Percentiles rank a stretch among this genome's conserved stretches.
These are phyloP conservation scores for Bromus sterilis DNA, from an alignment of 176 grass and related monocot species.

Conservation along the genomic window DNA sequence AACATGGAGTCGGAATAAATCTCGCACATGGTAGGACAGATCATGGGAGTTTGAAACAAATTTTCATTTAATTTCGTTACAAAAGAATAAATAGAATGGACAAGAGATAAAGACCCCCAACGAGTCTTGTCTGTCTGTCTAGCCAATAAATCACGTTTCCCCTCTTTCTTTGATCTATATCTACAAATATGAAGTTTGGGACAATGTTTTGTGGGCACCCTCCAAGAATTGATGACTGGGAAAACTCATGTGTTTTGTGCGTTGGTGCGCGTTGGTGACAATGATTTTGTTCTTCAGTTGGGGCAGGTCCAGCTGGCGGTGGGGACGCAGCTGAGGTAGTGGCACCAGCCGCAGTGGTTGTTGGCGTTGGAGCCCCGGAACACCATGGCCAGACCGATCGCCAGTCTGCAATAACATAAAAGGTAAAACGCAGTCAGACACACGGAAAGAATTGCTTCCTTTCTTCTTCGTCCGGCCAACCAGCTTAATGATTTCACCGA, in stretches of 20 bases:
- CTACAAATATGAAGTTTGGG: conserved; percentile 14
- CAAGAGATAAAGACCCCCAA: conserved; percentile 16
- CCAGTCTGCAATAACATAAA: conserved; percentile 40
- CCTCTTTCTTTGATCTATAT: conserved; percentile 21
- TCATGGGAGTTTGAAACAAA: background rate
- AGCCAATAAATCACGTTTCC: background rate
- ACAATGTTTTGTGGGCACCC: background rate
- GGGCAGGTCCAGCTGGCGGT: conserved; percentile 61
- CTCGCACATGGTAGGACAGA: background rate
- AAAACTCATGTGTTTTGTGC: background rate
- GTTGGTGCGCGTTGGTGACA: background rate
- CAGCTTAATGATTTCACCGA: background rate
- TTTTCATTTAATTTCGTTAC: background rate
- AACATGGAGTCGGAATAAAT: background rate
- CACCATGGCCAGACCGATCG: conserved; percentile 53
- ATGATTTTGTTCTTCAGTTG: conserved; percentile 44
- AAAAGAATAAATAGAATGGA: conserved; percentile 44
- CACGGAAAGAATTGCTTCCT: conserved; percentile 23
- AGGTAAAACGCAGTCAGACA: background rate
- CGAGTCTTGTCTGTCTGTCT: background rate
- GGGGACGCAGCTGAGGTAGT: conserved; percentile 91
- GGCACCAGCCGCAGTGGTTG: conserved; percentile 82
- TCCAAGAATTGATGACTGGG: background rate
- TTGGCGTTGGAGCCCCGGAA: conserved; percentile 85
- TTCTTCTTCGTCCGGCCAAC: background rate